Conservation (phyloP, 2,329 filamentous ascomycete genomes). For the Cephalotrichum gorgonifer region DNA sequence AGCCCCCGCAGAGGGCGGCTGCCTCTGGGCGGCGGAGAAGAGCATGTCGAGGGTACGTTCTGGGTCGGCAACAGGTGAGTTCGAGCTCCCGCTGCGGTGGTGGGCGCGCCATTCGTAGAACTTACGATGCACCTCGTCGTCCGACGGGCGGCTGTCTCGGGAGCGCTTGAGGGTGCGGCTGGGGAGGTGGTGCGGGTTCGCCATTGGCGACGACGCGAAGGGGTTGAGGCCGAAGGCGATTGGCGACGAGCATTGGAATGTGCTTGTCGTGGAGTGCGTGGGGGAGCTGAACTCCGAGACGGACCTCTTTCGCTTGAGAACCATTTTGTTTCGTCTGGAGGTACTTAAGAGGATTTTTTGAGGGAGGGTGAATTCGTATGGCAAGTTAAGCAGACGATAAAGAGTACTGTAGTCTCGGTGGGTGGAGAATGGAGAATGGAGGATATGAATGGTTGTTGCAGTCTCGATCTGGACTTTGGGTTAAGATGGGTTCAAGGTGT, state of each 20-base stretch:
- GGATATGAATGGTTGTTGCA: too few species aligned
- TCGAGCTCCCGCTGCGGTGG: background rate
- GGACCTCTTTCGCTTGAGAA: conserved; percentile 55
- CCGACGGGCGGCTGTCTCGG: conserved; percentile 47
- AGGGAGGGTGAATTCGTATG: too few species aligned
- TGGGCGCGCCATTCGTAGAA: conserved; percentile 9
- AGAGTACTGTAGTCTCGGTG: too few species aligned
- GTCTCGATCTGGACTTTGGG: too few species aligned
- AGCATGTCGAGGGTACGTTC: conserved; percentile 48
- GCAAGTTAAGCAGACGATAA: too few species aligned
- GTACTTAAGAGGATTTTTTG: background rate
- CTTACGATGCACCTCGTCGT: conserved; percentile 44
- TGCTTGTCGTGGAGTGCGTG: background rate
- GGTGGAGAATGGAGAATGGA: too few species aligned
- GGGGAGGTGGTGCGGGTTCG: conserved; percentile 27
- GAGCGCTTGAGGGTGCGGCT: conserved; percentile 53
- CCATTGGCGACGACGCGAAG: conserved; percentile 16
- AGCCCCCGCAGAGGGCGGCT: conserved; percentile 12
- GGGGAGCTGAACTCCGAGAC: conserved; percentile 35
- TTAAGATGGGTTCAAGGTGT: too few species aligned
- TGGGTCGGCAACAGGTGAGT: conserved; percentile 15
- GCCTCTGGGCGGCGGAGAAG: conserved; percentile 45
- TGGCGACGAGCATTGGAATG: conserved; percentile 9
- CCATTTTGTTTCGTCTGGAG: conserved; percentile 23
- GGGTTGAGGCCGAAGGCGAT: conserved; percentile 29